Percentiles rank a stretch among this genome's conserved stretches.
These are phyloP conservation scores for Thinopyrum elongatum DNA, from an alignment of 176 grass and related monocot species.

Conservation along the genomic window DNA sequence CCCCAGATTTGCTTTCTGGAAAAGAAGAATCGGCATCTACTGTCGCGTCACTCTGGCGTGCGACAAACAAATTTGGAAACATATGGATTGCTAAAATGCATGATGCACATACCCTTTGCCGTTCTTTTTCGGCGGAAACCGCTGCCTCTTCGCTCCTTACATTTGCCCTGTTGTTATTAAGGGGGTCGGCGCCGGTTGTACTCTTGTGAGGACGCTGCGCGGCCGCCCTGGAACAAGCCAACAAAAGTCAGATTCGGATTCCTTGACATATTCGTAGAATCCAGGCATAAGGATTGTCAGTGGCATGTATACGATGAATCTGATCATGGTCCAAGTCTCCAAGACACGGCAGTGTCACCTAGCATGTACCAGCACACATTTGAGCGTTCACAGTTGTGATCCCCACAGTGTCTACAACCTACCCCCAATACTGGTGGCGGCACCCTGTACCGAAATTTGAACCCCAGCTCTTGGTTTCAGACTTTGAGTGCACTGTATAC, in stretches of 20 bases:
- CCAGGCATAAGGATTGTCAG: background rate
- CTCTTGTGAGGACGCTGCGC: conserved; percentile 23
- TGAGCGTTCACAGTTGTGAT: background rate
- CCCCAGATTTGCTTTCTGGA: background rate
- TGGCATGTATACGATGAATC: background rate
- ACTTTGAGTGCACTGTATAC: too few relatives aligned
- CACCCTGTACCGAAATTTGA: too few relatives aligned
- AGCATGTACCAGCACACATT: background rate
- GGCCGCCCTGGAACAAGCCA: conserved; percentile 7
- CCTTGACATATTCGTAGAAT: background rate
- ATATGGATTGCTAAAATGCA: background rate
- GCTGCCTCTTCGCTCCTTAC: conserved; percentile 24
- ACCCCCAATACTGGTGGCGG: too few relatives aligned
- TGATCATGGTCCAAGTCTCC: background rate
- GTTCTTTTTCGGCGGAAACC: conserved; percentile 23
- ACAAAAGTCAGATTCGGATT: background rate
- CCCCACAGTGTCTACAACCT: background rate
- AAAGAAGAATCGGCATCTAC: background rate
- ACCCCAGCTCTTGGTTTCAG: background rate
- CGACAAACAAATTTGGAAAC: background rate
- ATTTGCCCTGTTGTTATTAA: background rate
- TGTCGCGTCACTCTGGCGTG: background rate
- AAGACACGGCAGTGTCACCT: background rate
- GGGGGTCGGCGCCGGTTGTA: conserved; percentile 17
- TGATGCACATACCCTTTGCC: conserved; percentile 28